phyloP scores from a whole-genome alignment of 106 monocot genomes.

The Vanilla planifolia region DNA sequence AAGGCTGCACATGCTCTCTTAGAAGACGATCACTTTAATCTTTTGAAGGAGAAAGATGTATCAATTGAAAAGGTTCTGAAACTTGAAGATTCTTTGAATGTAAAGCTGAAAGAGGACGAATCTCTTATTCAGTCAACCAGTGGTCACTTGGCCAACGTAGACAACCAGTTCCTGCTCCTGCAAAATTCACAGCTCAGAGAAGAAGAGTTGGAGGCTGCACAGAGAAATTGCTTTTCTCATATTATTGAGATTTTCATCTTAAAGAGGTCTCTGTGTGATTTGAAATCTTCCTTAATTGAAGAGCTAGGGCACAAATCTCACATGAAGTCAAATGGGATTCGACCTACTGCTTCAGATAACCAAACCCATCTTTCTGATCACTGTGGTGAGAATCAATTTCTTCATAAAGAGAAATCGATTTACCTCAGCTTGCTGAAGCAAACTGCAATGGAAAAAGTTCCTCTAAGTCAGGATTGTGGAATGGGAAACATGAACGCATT shows the following conservation, averaged over 20 bases:
- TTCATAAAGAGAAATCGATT: conserved; percentile 33
- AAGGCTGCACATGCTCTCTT: conserved; percentile 25
- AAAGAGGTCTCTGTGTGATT: conserved; percentile 15
- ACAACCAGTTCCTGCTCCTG: conserved; percentile 17
- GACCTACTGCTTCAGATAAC: conserved; percentile 15
- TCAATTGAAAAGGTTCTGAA: conserved; percentile 23
- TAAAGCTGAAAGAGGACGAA: conserved; percentile 43
- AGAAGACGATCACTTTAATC: conserved; percentile 18
- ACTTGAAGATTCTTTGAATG: conserved; percentile 31
- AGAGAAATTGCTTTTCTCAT: conserved; percentile 2
- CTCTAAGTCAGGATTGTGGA: conserved; percentile 6
- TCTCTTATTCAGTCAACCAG: conserved; percentile 25
- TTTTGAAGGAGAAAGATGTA: conserved; percentile 42
- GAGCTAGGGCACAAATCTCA: conserved; percentile 23
- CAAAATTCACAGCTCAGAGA: conserved; percentile 1
- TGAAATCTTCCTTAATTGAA: conserved; percentile 17
- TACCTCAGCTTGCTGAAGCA: conserved; percentile 39
- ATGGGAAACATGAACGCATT: conserved; percentile 14
- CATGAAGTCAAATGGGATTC: conserved; percentile 7
- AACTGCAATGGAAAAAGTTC: conserved; percentile 13
- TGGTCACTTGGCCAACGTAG: conserved; percentile 15
- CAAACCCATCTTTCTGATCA: conserved; percentile 16
- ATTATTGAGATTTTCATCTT: conserved; percentile 10
- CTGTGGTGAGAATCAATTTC: conserved; percentile 16
- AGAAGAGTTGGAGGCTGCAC: conserved; percentile 5